Percentiles rank a stretch among this genome's conserved stretches.
phyloP scores from a whole-genome alignment of 345 rosid species.

The Eucalyptus paniculata region DNA sequence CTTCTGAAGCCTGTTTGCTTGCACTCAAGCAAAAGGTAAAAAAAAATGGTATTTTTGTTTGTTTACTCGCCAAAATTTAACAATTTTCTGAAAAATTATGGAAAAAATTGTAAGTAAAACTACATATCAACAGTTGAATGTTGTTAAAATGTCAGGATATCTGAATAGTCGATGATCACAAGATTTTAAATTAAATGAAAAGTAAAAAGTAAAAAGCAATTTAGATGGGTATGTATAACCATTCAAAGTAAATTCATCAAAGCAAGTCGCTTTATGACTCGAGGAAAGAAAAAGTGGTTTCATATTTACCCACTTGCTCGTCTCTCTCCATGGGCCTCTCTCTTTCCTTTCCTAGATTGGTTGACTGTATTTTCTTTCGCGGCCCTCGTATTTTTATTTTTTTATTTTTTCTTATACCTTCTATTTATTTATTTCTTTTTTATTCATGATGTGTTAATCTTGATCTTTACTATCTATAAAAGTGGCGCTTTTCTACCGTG shows the following conservation, averaged over 20 bases:
- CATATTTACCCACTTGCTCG: neutral
- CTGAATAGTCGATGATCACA: neutral
- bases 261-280: too few relatives aligned
- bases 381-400: neutral
- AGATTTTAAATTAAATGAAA: neutral
- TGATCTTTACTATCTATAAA: neutral
- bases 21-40: neutral
- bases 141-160: neutral
- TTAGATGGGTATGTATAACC: neutral
- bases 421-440: too few relatives aligned
- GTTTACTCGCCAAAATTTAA: too few relatives aligned
- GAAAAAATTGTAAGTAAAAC: neutral
- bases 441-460: neutral
- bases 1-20: neutral
- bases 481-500: too few relatives aligned
- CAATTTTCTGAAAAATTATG: neutral
- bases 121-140: neutral
- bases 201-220: neutral
- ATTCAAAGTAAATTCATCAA: neutral
- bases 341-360: neutral
- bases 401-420: neutral
- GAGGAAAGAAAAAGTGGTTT: neutral
- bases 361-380: neutral
- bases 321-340: neutral
- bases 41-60: neutral